Base-by-base conservation (phyloP, 139 green algal genomes). In the Chlorella sp. region DNA sequence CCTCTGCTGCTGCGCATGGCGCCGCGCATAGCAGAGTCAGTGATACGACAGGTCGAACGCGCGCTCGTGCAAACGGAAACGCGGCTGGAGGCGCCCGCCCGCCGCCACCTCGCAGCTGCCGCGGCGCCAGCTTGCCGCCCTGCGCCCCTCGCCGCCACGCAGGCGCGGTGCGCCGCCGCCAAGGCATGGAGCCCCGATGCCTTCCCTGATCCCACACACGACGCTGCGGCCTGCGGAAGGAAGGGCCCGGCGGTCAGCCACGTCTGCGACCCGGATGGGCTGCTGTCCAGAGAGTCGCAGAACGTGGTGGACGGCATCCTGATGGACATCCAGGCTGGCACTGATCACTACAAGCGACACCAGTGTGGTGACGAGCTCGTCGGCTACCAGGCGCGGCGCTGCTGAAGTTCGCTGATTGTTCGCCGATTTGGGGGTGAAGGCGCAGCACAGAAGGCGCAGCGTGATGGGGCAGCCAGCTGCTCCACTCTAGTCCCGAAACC, bases 181-280 rank as follows among this genome's bases (percentile, higher is more conserved):
- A 4, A 6, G 15, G 8, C 35, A 31, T 87, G 79, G 79, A 67
- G n/a, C 0, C 59, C 78, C 7, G 67, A 50, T 42, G 74, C 23
- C 21, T 86, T 79, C 61, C 82, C 82, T 8, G 73, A 84, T 40
- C 79, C 79, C 36, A 76, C 76, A 4, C 8, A 27, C 1, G 73
- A 82, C 15, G 25, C 42, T 23, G 31, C 43, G 8, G 0, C 25
- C 5, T 87, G 82, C 35, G 79, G 82, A 9, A 46, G 82, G 27
- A 17, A 38, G 2, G 77, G 53, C 0, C 72, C 81, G 3, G 11
- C 35, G 5, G 77, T 58, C 25, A 87, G 71, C 50, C 42, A 41
- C 2, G 71, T 92, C 0, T 92, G 88, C 56, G 85, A 91, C 56
- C 88, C 88, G 36, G 87, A 91, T 40, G 31, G 29, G 25, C 48